phyloP scores from a whole-genome alignment of 148 eudicot genomes.

The Cornus kousa region DNA sequence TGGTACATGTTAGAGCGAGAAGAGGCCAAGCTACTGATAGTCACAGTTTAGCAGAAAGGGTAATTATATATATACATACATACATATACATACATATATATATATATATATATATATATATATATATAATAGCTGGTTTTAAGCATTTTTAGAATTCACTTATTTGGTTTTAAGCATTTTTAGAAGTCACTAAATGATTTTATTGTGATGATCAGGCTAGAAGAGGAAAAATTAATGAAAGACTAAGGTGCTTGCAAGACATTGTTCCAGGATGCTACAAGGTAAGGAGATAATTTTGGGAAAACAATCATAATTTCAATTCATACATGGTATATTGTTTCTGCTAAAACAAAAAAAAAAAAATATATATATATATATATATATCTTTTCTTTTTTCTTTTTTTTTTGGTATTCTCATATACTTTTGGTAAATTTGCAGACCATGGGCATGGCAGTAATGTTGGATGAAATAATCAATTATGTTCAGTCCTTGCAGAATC shows the following conservation, averaged over 20 bases:
- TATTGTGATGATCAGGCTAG: slow-evolving; percentile 46
- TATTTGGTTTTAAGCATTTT: too few relatives aligned
- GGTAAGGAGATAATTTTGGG: slow-evolving; percentile 22
- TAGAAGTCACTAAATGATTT: neutral
- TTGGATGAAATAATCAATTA: slow-evolving; percentile 87
- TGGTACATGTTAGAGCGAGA: slow-evolving; percentile 83
- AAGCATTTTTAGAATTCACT: neutral
- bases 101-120: neutral
- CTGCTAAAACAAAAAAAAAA: too few relatives aligned
- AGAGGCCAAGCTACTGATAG: slow-evolving; percentile 94
- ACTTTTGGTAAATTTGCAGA: slow-evolving; percentile 39
- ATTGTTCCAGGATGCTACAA: slow-evolving; percentile 93
- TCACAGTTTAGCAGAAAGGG: slow-evolving; percentile 94
- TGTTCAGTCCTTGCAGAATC: slow-evolving; percentile 86
- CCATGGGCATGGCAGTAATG: slow-evolving; percentile 91
- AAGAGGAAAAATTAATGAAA: slow-evolving; percentile 86
- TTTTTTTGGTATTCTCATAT: neutral
- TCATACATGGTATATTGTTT: neutral
- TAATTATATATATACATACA: slow-evolving; percentile 12
- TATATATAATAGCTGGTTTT: neutral
- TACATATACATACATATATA: too few relatives aligned
- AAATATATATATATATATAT: too few relatives aligned
- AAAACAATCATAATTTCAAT: neutral
- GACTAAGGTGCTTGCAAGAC: slow-evolving; percentile 67
- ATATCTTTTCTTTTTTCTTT: too few relatives aligned